Conservation (phyloP, 805 yeast genomes). For the Saccharomyces mikatae region DNA sequence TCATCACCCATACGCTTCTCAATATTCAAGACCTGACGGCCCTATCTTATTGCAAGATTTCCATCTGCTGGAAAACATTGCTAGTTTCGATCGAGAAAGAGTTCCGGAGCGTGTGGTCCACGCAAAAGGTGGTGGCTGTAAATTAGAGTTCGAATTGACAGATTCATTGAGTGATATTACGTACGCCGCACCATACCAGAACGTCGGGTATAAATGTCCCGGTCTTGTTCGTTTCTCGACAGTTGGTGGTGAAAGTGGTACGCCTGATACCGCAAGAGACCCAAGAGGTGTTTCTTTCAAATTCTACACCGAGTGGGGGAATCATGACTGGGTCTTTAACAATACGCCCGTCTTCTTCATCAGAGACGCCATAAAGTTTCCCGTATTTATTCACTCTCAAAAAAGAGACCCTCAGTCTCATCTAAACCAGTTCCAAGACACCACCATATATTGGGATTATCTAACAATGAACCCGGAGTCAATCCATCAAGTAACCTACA, state of each 20-base stretch:
- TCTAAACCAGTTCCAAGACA: slow-evolving; percentile 37
- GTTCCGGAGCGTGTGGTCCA: slow-evolving; percentile 63
- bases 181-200: slow-evolving; percentile 36
- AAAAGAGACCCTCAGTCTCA: slow-evolving; percentile 63
- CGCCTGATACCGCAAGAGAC: slow-evolving; percentile 78
- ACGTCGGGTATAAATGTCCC: slow-evolving; percentile 36
- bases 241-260: slow-evolving; percentile 79
- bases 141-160: slow-evolving; percentile 50
- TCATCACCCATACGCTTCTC: slow-evolving; percentile 47
- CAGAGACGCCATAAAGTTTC: slow-evolving; percentile 72
- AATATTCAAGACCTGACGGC: slow-evolving; percentile 47
- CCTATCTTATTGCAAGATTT: slow-evolving; percentile 53
- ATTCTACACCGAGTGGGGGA: slow-evolving; percentile 77
- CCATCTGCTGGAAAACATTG: slow-evolving; percentile 46
- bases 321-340: slow-evolving; percentile 77
- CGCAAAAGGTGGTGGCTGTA: slow-evolving; percentile 60
- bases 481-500: slow-evolving; percentile 47
- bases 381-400: slow-evolving; percentile 82
- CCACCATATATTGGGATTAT: slow-evolving; percentile 52
- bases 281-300: slow-evolving; percentile 81
- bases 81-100: slow-evolving; percentile 58
- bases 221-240: slow-evolving; percentile 54
- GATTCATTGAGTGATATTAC: slow-evolving; percentile 49
- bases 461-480: slow-evolving; percentile 47
- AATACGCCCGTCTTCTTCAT: slow-evolving; percentile 81